Conservation (phyloP, 768 basidiomycete species). For the Hirschioporus abietinus region DNA sequence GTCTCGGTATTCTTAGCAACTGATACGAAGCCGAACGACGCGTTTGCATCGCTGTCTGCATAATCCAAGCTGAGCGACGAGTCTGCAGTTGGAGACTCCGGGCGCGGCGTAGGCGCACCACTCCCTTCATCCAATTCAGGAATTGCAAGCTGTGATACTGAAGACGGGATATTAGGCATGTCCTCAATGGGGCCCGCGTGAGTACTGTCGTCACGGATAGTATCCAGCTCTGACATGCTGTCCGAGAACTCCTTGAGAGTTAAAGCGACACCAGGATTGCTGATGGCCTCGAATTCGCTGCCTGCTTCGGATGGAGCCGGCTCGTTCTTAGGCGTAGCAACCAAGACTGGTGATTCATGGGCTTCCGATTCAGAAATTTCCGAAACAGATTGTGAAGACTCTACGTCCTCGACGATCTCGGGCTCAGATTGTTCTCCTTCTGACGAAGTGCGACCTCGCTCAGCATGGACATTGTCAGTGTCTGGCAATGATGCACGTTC, state of each 20-base stretch:
- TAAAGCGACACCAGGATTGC: background rate
- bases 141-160: background rate
- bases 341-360: background rate
- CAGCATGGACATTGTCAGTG: background rate
- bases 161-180: background rate
- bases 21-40: background rate
- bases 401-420: background rate
- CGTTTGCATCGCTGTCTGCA: background rate
- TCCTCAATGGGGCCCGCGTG: background rate
- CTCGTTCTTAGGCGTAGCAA: background rate
- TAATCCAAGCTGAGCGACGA: background rate
- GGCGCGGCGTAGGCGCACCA: background rate
- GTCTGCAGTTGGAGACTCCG: background rate
- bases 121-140: background rate
- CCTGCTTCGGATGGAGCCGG: background rate
- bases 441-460: background rate
- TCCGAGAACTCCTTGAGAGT: background rate
- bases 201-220: slow-evolving; percentile 1
- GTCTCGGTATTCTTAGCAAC: background rate
- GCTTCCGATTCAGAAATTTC: background rate
- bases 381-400: background rate
- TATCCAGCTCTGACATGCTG: background rate
- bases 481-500: background rate
- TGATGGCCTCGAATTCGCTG: background rate
- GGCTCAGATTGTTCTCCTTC: background rate